phyloP scores from a whole-genome alignment of 2,329 filamentous ascomycete genomes.

The Ceratocystis ficicola region DNA sequence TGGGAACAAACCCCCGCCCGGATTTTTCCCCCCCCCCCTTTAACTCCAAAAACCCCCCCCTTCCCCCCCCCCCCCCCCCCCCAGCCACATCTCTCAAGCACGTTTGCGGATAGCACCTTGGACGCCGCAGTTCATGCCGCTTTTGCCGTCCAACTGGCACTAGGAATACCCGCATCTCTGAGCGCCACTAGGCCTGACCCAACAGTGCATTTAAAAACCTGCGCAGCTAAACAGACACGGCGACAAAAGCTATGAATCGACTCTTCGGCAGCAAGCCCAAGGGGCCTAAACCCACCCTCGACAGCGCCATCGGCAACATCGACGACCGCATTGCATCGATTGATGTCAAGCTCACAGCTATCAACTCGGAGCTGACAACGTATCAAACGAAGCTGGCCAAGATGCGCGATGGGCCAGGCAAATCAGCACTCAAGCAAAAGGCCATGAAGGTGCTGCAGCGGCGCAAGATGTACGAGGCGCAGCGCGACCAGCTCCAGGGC shows the following conservation, averaged over 20 bases:
- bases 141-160: no score
- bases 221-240: background rate
- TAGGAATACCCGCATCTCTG: background rate
- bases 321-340: constrained; percentile 73
- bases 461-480: constrained; percentile 84
- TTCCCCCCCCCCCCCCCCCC: no score
- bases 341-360: constrained; percentile 85
- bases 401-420: constrained; percentile 92
- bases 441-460: constrained; percentile 88
- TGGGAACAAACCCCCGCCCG: no score
- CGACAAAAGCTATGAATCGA: constrained; percentile 63
- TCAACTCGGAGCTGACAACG: constrained; percentile 78
- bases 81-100: no score
- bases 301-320: constrained; percentile 70
- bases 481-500: constrained; percentile 83
- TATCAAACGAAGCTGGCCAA: constrained; percentile 81
- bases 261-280: constrained; percentile 83
- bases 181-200: background rate
- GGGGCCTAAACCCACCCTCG: constrained; percentile 79
- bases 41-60: no score
- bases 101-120: no score
- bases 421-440: constrained; percentile 84
- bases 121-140: no score
- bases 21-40: no score
- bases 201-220: background rate